These are phyloP conservation scores for Trypanosomatidae sp. DNA, from an alignment of 208 protist species.

Conservation along the genomic window DNA sequence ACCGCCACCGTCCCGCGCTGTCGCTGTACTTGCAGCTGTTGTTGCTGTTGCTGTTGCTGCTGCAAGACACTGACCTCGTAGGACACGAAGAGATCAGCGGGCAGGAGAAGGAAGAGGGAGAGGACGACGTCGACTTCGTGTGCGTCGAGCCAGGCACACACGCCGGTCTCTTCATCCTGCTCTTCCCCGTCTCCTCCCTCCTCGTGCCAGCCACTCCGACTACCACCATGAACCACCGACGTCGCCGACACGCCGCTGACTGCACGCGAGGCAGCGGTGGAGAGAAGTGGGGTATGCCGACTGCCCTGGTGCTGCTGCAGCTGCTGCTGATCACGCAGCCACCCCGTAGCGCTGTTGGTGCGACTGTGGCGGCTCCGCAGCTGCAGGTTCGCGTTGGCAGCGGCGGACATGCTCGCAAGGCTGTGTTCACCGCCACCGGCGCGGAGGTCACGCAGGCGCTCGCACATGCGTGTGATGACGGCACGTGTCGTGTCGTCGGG, in stretches of 20 bases:
- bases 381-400: too few species aligned
- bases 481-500: slow-evolving; percentile 48
- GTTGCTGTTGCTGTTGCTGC: background rate
- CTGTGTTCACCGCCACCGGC: slow-evolving; percentile 5
- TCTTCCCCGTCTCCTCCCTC: too few species aligned
- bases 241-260: too few species aligned
- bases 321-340: too few species aligned
- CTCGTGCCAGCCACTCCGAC: background rate
- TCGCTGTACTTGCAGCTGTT: background rate
- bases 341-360: too few species aligned
- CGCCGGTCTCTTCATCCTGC: background rate
- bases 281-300: background rate
- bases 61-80: slow-evolving; percentile 47
- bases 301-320: too few species aligned
- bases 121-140: slow-evolving; percentile 33
- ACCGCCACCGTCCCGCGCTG: background rate
- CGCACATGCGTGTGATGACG: slow-evolving; percentile 52
- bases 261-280: background rate
- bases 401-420: background rate
- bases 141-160: slow-evolving; percentile 25
- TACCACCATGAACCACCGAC: too few species aligned
- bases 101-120: slow-evolving; percentile 59
- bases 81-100: slow-evolving; percentile 72
- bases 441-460: slow-evolving; percentile 54
- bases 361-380: too few species aligned